Conservation (phyloP, 805 yeast species). For the Priceomyces medius region DNA sequence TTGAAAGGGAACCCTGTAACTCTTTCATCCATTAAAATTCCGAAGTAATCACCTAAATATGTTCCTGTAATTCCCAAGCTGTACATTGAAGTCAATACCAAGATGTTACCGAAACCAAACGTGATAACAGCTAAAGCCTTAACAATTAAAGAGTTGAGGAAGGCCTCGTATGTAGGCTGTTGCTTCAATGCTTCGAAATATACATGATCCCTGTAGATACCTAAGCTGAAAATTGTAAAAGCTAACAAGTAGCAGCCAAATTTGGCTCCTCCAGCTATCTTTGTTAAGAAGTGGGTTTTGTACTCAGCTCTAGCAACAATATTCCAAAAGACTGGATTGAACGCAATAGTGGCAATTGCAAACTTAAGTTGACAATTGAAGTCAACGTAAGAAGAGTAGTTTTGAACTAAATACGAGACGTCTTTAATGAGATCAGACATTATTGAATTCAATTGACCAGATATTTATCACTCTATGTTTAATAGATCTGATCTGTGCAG, state of each 20-base stretch:
- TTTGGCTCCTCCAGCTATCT: constrained; percentile 62
- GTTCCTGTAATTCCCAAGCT: constrained; percentile 95
- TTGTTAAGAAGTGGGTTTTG: constrained; percentile 72
- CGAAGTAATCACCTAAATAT: constrained; percentile 95
- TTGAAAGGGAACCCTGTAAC: constrained; percentile 94
- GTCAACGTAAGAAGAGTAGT: constrained; percentile 16
- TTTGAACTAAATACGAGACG: constrained; percentile 1
- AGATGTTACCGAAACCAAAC: constrained; percentile 71
- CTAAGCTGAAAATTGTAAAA: constrained; percentile 76
- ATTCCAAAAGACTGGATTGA: constrained; percentile 97
- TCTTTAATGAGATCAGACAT: constrained; percentile 4
- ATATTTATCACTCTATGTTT: no score
- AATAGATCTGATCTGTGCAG: no score
- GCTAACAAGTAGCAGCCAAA: constrained; percentile 87
- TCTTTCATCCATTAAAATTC: constrained; percentile 86
- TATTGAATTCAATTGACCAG: background rate
- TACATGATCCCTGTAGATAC: constrained; percentile 75
- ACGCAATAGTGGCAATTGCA: constrained; percentile 68
- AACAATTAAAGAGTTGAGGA: constrained; percentile 39
- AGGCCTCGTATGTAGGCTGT: constrained; percentile 66
- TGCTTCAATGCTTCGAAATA: constrained; percentile 67
- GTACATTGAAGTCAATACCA: constrained; percentile 86
- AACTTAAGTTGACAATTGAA: constrained; percentile 20
- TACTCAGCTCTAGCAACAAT: constrained; percentile 85
- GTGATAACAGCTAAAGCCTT: constrained; percentile 52